Conservation (phyloP, 148 eudicot species). For the Vaccinium vitisidaea region DNA sequence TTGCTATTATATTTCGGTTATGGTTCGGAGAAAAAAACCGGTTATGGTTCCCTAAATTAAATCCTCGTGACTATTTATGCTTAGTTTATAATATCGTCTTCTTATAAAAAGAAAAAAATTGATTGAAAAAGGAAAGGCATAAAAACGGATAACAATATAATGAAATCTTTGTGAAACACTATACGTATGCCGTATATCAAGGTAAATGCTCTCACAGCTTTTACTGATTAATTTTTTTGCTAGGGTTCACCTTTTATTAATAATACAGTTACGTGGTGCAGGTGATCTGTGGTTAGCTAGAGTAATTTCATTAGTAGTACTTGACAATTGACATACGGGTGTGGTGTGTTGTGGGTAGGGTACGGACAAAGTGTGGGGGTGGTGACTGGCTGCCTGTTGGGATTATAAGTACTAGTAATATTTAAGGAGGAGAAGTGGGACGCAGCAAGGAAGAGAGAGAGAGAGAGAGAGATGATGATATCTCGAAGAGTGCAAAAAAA, state of each 20-base stretch:
- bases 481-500: slow-evolving; percentile 36
- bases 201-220: too few species aligned
- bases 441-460: slow-evolving; percentile 22
- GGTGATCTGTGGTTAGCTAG: background rate
- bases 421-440: slow-evolving; percentile 15
- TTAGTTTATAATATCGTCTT: too few species aligned
- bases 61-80: too few species aligned
- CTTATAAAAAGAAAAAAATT: too few species aligned
- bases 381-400: background rate
- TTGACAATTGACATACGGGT: background rate
- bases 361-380: background rate
- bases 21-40: too few species aligned
- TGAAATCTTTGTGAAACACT: background rate
- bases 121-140: background rate
- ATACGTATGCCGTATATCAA: background rate
- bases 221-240: too few species aligned
- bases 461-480: background rate
- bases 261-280: too few species aligned
- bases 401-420: slow-evolving; percentile 9
- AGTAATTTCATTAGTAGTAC: background rate
- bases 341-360: background rate
- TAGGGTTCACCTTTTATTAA: too few species aligned
- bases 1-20: too few species aligned
- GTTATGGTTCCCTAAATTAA: too few species aligned
- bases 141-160: too few species aligned